Percentiles rank a stretch among this genome's conserved stretches.
These are phyloP conservation scores for Decorospora gaudefroyi DNA, from an alignment of 2,329 filamentous ascomycete species.

Conservation along the genomic window DNA sequence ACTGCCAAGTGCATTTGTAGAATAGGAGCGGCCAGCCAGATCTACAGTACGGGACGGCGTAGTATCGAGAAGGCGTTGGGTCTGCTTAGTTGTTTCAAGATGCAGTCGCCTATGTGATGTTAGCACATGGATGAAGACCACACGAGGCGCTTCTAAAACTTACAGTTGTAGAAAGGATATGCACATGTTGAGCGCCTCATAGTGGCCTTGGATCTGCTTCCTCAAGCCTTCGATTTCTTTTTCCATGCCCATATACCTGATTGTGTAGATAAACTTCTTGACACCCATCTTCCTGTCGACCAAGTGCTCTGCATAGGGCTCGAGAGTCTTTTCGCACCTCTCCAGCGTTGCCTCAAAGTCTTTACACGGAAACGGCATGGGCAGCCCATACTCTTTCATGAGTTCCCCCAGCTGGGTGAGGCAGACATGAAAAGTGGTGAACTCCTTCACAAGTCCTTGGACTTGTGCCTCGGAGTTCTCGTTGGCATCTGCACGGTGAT, in stretches of 20 bases:
- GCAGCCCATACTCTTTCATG: constrained; percentile 42
- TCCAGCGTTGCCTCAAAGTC: constrained; percentile 41
- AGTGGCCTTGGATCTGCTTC: constrained; percentile 38
- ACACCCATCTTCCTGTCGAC: constrained; percentile 41
- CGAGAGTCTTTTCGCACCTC: constrained; percentile 35
- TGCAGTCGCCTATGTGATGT: constrained; percentile 31
- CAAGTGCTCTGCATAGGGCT: constrained; percentile 37
- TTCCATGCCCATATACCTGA: constrained; percentile 43
- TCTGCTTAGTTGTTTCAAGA: constrained; percentile 34
- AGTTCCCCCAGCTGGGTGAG: constrained; percentile 35
- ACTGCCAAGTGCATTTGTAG: constrained; percentile 26
- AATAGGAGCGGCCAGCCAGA: constrained; percentile 33
- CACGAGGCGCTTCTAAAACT: background rate
- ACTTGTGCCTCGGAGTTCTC: constrained; percentile 43
- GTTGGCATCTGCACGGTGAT: constrained; percentile 36
- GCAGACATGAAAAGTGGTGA: constrained; percentile 37
- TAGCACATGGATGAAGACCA: constrained; percentile 2
- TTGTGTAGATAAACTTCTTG: constrained; percentile 37
- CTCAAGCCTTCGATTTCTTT: constrained; percentile 39
- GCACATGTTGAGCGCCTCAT: constrained; percentile 40
- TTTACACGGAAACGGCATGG: constrained; percentile 36
- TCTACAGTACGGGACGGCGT: constrained; percentile 33
- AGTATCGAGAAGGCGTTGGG: constrained; percentile 27
- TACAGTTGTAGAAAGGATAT: constrained; percentile 40
- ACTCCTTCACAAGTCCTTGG: constrained; percentile 38